Evolutionary conservation across 768 basidiomycete species (phyloP), one percentile per base, ranked within the genome.

Genomic region (Tremella yokohamensis): DNA sequence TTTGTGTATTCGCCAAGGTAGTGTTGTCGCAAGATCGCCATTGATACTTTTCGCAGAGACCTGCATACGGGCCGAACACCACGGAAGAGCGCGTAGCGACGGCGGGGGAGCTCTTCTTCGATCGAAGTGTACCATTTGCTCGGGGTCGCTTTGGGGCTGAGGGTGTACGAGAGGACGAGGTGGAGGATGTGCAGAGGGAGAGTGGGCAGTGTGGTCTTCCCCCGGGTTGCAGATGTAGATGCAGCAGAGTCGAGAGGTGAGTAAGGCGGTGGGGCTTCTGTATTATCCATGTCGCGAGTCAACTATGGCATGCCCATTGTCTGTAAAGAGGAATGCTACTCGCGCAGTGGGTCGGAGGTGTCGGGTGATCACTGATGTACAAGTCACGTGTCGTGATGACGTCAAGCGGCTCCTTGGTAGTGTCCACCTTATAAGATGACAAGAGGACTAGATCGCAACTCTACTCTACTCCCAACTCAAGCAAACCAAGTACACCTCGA

Each of bases 31-130:
- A 72, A 61, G 29, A 68, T 63, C 25, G 63, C 65, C 2, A 60
- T 67, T 8, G 67, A 48, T 8, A 69, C 70, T 68, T 15, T 7
- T 4, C 20, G 24, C 8, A 45, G 16, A 3, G 12, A 42, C 58
- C 68, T 40, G 55, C 64, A 51, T 6, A 72, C 70, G 4, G 63
- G 58, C 22, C 66, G 51, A 4, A 69, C 19, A 7, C 62, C 66
- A 19, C 65, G 44, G 42, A 68, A 72, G 54, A 72, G 34, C 3
- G 48, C 66, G 65, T 65, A 72, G 49, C 62, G 50, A 56, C 70
- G 40, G 34, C 70, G 24, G 3, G 64, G 57, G 9, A 52, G 26
- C 57, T 72, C 70, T 52, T 72, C 70, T 13, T 64, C 58, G 3
- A 24, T 13, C 38, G 69, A 65, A 38, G 56, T 54, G 42, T 49